A percentile compares a stretch with the other conserved stretches of the same genome.
These are phyloP conservation scores for Cardiospermum halicacabum DNA, from an alignment of 345 rosid genomes.

Conservation along the genomic window DNA sequence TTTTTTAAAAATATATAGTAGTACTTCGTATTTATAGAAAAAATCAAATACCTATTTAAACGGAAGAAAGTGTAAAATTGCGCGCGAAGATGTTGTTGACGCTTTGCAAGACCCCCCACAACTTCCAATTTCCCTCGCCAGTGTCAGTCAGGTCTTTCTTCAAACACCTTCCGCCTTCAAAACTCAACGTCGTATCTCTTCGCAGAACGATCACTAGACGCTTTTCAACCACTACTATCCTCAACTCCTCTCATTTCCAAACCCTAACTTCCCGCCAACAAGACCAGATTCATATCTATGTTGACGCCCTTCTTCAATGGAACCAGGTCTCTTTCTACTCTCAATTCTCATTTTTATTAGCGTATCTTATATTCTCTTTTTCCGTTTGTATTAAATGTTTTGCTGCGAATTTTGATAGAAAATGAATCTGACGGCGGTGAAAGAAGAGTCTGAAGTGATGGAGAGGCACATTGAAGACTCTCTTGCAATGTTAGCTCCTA, in stretches of 20 bases:
- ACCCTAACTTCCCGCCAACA: conserved; percentile 48
- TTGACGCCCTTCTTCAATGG: conserved; percentile 73
- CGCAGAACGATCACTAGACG: conserved; percentile 12
- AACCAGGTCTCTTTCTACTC: conserved; percentile 51
- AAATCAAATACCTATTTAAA: too few relatives aligned
- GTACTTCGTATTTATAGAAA: too few relatives aligned
- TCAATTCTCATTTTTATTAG: not conserved
- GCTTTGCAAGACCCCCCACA: conserved; percentile 22
- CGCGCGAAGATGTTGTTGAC: conserved; percentile 23
- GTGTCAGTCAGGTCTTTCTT: conserved; percentile 49
- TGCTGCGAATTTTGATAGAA: conserved; percentile 33
- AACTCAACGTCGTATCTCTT: conserved; percentile 15
- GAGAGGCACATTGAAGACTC: conserved; percentile 86
- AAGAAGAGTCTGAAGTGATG: conserved; percentile 64
- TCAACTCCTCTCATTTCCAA: conserved; percentile 32
- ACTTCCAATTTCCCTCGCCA: conserved; percentile 14
- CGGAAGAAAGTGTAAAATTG: not conserved
- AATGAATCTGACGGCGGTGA: conserved; percentile 84
- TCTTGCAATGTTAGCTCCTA: conserved; percentile 65
- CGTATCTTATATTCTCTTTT: not conserved
- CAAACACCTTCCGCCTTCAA: conserved; percentile 55
- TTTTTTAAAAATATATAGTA: too few relatives aligned
- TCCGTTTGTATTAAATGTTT: not conserved
- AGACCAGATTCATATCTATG: conserved; percentile 59
- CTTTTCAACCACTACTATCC: conserved; percentile 12